Evolutionary conservation across 768 basidiomycete species (phyloP).

Genomic region (Astraeus odoratus): DNA sequence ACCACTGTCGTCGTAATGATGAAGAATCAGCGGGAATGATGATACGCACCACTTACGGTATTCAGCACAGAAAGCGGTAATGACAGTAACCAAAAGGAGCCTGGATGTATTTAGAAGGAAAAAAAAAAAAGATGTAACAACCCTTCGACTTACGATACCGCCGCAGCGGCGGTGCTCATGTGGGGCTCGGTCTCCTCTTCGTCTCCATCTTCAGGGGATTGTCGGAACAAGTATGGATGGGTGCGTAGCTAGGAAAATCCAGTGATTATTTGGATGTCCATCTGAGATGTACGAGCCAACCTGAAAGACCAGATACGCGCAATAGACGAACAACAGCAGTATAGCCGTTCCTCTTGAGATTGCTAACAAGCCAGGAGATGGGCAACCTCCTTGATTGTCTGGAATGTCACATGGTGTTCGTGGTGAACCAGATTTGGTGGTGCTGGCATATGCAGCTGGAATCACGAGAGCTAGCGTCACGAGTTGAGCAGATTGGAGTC

Average conservation of each 20-base stretch:
- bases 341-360: constrained; percentile 81
- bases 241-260: constrained; percentile 52
- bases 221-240: constrained; percentile 57
- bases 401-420: constrained; percentile 1
- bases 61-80: constrained; percentile 88
- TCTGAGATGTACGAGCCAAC: constrained; percentile 27
- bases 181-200: constrained; percentile 29
- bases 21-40: background rate
- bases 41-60: constrained; percentile 45
- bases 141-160: constrained; percentile 35
- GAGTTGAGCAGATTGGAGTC: constrained; percentile 3
- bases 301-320: constrained; percentile 72
- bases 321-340: constrained; percentile 66
- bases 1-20: constrained; percentile 48
- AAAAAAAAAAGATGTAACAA: too few relatives aligned
- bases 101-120: constrained; percentile 26
- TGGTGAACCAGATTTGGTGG: constrained; percentile 18
- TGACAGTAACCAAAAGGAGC: constrained; percentile 65
- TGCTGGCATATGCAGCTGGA: constrained; percentile 76
- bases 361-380: constrained; percentile 47
- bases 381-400: constrained; percentile 10
- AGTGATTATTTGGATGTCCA: constrained; percentile 3
- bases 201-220: constrained; percentile 16
- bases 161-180: constrained; percentile 72
- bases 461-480: constrained; percentile 64